These are phyloP conservation scores for Calonectria pauciramosa DNA, from an alignment of 2,329 filamentous ascomycete species.

Conservation along the genomic window DNA sequence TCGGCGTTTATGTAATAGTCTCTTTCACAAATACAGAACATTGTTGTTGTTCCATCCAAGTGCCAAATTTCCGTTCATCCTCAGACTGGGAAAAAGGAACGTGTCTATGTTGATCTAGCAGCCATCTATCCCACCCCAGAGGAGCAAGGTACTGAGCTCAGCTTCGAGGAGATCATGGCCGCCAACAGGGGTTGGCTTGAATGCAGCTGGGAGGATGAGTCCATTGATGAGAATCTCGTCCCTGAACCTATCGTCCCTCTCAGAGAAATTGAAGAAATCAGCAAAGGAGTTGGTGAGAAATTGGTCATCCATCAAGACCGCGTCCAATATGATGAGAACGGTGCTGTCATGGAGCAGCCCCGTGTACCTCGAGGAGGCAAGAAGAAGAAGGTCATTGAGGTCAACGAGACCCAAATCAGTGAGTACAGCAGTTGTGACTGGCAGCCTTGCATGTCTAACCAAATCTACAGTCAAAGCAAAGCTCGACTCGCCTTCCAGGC, in stretches of 20 bases:
- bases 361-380: constrained; percentile 65
- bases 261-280: constrained; percentile 50
- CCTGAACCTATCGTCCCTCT: constrained; percentile 43
- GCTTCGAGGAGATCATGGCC: constrained; percentile 93
- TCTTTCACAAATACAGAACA: constrained; percentile 73
- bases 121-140: constrained; percentile 85
- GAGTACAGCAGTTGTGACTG: constrained; percentile 52
- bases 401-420: constrained; percentile 95
- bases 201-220: constrained; percentile 67
- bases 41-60: constrained; percentile 77
- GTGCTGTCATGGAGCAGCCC: constrained; percentile 60
- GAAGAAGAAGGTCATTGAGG: constrained; percentile 85
- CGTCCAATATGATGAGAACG: constrained; percentile 71
- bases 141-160: constrained; percentile 80
- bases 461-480: constrained; percentile 84
- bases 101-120: constrained; percentile 88
- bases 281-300: constrained; percentile 42
- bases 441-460: constrained; percentile 46
- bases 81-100: constrained; percentile 85
- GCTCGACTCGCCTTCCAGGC: constrained; percentile 88
- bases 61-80: constrained; percentile 88
- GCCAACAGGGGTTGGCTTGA: constrained; percentile 78
- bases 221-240: constrained; percentile 51
- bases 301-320: constrained; percentile 44
- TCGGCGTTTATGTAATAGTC: constrained; percentile 66